phyloP scores from a whole-genome alignment of 768 basidiomycete genomes.

The Nevesoporus exiguus region DNA sequence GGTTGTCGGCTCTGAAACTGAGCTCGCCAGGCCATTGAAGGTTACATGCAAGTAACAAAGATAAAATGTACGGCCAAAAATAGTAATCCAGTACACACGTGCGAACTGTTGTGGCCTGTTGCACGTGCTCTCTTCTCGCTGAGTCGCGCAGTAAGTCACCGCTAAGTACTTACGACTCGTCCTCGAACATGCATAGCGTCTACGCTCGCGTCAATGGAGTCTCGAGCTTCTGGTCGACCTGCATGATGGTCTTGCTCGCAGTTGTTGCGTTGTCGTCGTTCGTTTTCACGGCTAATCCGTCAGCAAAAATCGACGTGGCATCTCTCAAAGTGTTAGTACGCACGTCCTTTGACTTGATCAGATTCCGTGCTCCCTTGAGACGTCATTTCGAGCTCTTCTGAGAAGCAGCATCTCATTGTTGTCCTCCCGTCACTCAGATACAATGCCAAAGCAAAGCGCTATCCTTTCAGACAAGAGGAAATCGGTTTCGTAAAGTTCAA shows the following conservation, averaged over 20 bases:
- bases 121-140: neutral
- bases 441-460: constrained; percentile 49
- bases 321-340: constrained; percentile 76
- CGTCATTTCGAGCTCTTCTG: constrained; percentile 8
- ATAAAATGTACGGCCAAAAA: constrained; percentile 2
- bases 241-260: constrained; percentile 66
- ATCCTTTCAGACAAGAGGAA: constrained; percentile 64
- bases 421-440: constrained; percentile 33
- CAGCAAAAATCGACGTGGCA: constrained; percentile 54
- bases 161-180: neutral
- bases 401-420: constrained; percentile 15
- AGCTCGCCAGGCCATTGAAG: neutral
- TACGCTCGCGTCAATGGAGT: constrained; percentile 71
- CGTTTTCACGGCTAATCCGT: constrained; percentile 54
- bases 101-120: constrained; percentile 1
- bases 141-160: neutral
- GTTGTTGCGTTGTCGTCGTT: constrained; percentile 74
- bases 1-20: constrained; percentile 6
- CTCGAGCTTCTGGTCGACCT: constrained; percentile 70
- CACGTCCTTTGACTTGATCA: neutral
- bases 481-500: constrained; percentile 80
- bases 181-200: constrained; percentile 58
- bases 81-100: constrained; percentile 10
- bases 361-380: constrained; percentile 7
- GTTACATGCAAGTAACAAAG: neutral